Conservation (phyloP, 2,329 filamentous ascomycete species). For the Coleophoma cylindrospora region DNA sequence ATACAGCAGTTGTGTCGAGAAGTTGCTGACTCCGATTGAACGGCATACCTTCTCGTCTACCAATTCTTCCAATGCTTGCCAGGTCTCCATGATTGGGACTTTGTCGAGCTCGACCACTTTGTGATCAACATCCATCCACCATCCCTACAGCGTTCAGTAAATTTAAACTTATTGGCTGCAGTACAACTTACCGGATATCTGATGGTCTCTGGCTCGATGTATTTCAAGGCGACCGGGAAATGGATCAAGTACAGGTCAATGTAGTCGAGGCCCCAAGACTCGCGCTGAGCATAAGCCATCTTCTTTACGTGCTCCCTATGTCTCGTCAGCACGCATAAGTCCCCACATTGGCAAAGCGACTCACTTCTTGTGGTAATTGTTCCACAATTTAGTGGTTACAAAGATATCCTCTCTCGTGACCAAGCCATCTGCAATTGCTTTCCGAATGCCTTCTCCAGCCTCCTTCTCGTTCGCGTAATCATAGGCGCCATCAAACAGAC, state of each 20-base stretch:
- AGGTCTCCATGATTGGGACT: conserved; percentile 72
- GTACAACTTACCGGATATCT: conserved; percentile 16
- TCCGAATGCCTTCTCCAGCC: conserved; percentile 58
- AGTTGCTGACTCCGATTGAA: conserved; percentile 78
- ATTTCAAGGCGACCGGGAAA: conserved; percentile 61
- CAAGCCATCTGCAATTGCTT: conserved; percentile 48
- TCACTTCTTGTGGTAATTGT: conserved; percentile 38
- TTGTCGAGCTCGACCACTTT: conserved; percentile 57
- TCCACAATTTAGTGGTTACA: conserved; percentile 63
- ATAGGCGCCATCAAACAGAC: conserved; percentile 47
- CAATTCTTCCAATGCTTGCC: conserved; percentile 71
- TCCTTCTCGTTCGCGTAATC: conserved; percentile 62
- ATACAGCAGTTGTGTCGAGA: conserved; percentile 72
- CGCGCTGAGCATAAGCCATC: conserved; percentile 54
- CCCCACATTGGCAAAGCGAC: neutral
- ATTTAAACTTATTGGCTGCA: conserved; percentile 10
- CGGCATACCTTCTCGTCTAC: conserved; percentile 62
- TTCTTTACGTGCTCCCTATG: conserved; percentile 46
- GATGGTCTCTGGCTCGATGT: conserved; percentile 46
- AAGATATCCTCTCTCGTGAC: conserved; percentile 60
- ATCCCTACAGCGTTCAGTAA: conserved; percentile 6
- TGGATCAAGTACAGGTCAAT: conserved; percentile 48
- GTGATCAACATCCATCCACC: conserved; percentile 60
- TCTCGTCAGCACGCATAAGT: too few species aligned
- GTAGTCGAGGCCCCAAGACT: conserved; percentile 41